A percentile compares a stretch with the other conserved stretches of the same genome.
phyloP scores from a whole-genome alignment of 805 yeast genomes.

The Henningerozyma blattae region DNA sequence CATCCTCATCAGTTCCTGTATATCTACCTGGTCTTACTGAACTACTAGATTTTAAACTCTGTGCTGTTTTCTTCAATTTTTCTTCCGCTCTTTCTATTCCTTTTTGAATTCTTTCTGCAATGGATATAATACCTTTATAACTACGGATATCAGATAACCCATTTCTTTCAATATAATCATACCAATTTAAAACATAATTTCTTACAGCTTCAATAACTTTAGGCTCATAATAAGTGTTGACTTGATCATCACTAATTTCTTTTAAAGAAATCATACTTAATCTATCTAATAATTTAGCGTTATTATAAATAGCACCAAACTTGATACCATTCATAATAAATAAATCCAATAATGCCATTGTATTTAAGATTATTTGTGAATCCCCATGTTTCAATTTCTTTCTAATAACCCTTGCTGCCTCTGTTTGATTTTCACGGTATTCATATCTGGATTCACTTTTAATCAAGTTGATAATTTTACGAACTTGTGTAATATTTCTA shows the following conservation, averaged over 20 bases:
- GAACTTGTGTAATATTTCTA: too few relatives aligned
- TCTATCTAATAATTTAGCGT: conserved; percentile 54
- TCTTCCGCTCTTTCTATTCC: conserved; percentile 3
- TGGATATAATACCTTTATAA: not conserved
- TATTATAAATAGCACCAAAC: conserved; percentile 45
- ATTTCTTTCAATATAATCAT: conserved; percentile 38
- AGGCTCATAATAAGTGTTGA: conserved; percentile 17
- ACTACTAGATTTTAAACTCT: too few relatives aligned
- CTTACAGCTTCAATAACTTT: conserved; percentile 32
- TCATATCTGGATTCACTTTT: conserved; percentile 25
- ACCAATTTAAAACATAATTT: conserved; percentile 56
- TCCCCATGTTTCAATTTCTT: conserved; percentile 84
- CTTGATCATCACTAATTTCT: conserved; percentile 8
- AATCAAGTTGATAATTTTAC: conserved; percentile 18
- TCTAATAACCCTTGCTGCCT: conserved; percentile 84
- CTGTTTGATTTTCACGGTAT: conserved; percentile 32
- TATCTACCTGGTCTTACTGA: too few relatives aligned
- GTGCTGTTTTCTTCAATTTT: too few relatives aligned
- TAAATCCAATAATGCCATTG: conserved; percentile 31
- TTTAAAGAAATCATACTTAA: conserved; percentile 28
- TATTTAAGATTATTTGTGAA: conserved; percentile 40
- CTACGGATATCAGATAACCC: conserved; percentile 27
- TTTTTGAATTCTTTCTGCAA: not conserved
- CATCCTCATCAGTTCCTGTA: too few relatives aligned
- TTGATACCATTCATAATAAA: conserved; percentile 30